Conservation (phyloP, 805 yeast genomes). For the Candida pini region DNA sequence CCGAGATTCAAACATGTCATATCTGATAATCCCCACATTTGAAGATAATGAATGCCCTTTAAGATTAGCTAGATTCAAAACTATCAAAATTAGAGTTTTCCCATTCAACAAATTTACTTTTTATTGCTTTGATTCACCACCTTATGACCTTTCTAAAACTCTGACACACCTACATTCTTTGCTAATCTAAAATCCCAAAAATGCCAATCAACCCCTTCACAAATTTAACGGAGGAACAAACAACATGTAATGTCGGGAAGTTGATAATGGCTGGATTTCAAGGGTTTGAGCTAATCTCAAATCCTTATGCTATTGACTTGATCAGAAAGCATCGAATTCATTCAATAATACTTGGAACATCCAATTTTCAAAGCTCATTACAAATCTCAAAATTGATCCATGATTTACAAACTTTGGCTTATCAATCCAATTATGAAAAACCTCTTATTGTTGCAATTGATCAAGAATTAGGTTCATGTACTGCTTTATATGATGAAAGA, state of each 20-base stretch:
- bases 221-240: background rate
- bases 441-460: conserved; percentile 56
- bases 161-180: no score
- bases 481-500: conserved; percentile 48
- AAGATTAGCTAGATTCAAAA: no score
- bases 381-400: conserved; percentile 45
- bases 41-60: no score
- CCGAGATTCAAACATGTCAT: no score
- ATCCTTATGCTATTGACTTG: conserved; percentile 41
- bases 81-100: no score
- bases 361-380: conserved; percentile 44
- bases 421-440: conserved; percentile 40
- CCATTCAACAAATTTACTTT: no score
- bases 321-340: conserved; percentile 47
- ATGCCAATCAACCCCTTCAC: background rate
- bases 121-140: no score
- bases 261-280: conserved; percentile 56
- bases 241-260: conserved; percentile 34
- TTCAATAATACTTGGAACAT: conserved; percentile 44
- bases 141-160: no score
- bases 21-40: no score
- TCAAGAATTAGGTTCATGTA: conserved; percentile 61
- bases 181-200: background rate
- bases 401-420: conserved; percentile 52
- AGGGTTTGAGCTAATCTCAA: conserved; percentile 45